Evolutionary conservation across 164 flowering plant genomes (phyloP), one percentile per base, ranked within the genome.

Genomic region (Pachysandra terminalis): DNA sequence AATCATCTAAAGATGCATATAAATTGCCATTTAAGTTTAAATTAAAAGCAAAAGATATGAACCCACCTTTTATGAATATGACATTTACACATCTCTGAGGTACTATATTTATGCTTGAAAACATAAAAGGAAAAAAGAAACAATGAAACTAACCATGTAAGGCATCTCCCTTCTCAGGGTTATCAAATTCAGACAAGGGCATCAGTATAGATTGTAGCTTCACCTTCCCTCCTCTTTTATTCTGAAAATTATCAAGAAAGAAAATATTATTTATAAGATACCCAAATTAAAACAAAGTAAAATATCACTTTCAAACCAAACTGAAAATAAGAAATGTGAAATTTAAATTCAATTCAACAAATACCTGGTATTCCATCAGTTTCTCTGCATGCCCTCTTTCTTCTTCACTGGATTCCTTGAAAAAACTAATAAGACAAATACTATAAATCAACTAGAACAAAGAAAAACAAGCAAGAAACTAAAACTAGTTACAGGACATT

Each of bases 281-380:
- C 10, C 52, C 37, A 13, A 28, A 71, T 3, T 13, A 45, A 45
- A 45, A 12, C 10, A 45, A 10, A 45, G 14, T 45, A 45, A 12
- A 5, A 5, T 5, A 5, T 40, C 5, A 40, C 7, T 40, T 40
- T 40, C 5, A 40, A 10, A 40, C 5, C 10, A 40, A 40, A 40
- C 10, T 10, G 45, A 40, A 15, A 5, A 45, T 10, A 45, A 45
- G 10, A 5, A 12, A 12, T 10, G 10, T 15, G 14, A 45, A 45
- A 45, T 45, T n/a, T 45, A 45, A 12, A 45, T 45, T 2, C 10
- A 45, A 45, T 45, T 65, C 22, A 12, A 53, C 41, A 79, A 71
- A 59, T 26, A 95, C 99, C 97, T 96, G 99, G 62, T 96, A 96
- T 72, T 89, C 88, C 97, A 96, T 96, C 24, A 96, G 72, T 63